Percentiles rank a stretch among this genome's conserved stretches.
phyloP scores from a whole-genome alignment of 768 basidiomycete genomes.

The Pleurotus salmoneostramineus region DNA sequence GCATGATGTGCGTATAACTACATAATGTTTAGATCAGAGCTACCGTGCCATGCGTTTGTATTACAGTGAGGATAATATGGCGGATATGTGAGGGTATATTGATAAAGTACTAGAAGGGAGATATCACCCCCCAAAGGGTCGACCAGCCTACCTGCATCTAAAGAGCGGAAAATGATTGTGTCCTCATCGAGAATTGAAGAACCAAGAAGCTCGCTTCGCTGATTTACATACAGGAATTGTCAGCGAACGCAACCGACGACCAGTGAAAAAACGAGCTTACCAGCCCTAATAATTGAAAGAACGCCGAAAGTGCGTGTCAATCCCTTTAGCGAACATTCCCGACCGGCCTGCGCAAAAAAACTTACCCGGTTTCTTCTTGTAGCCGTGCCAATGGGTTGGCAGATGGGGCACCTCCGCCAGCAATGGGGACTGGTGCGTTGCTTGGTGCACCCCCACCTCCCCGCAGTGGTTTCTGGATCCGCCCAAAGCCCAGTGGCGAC shows the following conservation, averaged over 20 bases:
- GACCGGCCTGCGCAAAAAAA: slow-evolving; percentile 12
- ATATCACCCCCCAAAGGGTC: background rate
- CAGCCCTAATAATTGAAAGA: slow-evolving; percentile 23
- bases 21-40: slow-evolving; percentile 2
- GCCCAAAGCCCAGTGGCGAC: slow-evolving; percentile 78
- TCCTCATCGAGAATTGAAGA: slow-evolving; percentile 77
- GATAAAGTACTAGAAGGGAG: slow-evolving; percentile 6
- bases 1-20: background rate
- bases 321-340: slow-evolving; percentile 13
- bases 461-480: slow-evolving; percentile 94
- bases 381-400: slow-evolving; percentile 62
- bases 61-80: slow-evolving; percentile 7
- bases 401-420: slow-evolving; percentile 42
- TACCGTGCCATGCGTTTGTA: background rate
- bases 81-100: background rate
- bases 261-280: slow-evolving; percentile 27
- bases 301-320: slow-evolving; percentile 7
- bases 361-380: slow-evolving; percentile 78
- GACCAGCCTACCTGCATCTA: background rate
- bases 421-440: slow-evolving; percentile 34
- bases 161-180: background rate
- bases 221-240: slow-evolving; percentile 17
- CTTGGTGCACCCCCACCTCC: slow-evolving; percentile 76
- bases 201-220: slow-evolving; percentile 94
- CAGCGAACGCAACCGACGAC: slow-evolving; percentile 13